phyloP scores from a whole-genome alignment of 495 filamentous ascomycete species.

The Podospora bellae-mahoneyi region DNA sequence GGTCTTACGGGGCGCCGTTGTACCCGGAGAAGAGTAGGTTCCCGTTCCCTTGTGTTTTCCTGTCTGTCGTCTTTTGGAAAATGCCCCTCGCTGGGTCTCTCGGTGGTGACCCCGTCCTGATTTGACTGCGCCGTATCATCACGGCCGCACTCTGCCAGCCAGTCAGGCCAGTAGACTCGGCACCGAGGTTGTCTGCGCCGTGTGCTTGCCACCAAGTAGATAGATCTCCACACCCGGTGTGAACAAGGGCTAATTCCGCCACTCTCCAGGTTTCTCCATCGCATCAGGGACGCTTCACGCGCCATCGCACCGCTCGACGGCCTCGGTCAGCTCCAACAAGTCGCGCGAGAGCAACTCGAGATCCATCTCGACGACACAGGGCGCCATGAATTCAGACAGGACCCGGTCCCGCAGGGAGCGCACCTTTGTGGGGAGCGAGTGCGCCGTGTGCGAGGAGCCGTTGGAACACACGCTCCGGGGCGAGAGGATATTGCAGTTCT shows the following conservation, averaged over 20 bases:
- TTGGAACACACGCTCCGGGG: conserved; percentile 94
- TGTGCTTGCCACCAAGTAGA: background rate
- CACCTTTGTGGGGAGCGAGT: conserved; percentile 92
- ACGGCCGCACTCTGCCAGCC: conserved; percentile 7
- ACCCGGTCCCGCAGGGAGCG: conserved; percentile 80
- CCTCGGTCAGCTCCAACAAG: conserved; percentile 39
- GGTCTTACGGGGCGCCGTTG: conserved; percentile 28
- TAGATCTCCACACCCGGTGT: conserved; percentile 18
- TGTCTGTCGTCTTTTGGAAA: conserved; percentile 8
- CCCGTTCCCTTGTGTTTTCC: background rate
- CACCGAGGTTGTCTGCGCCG: conserved; percentile 8
- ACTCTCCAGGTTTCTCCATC: conserved; percentile 37
- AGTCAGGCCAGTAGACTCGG: conserved; percentile 3
- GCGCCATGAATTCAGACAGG: conserved; percentile 75
- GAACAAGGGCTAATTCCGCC: conserved; percentile 25
- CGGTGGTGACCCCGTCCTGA: conserved; percentile 9
- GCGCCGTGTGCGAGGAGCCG: conserved; percentile 95
- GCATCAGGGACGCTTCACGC: conserved; percentile 39
- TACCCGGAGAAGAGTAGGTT: conserved; percentile 49
- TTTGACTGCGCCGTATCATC: conserved; percentile 18
- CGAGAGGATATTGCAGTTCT: conserved; percentile 93
- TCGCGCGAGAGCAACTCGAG: conserved; percentile 40
- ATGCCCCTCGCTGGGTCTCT: conserved; percentile 3
- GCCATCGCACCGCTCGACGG: conserved; percentile 43
- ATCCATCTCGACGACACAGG: conserved; percentile 25